Evolutionary conservation across 2,329 filamentous ascomycete genomes (phyloP), one percentile per base, ranked within the genome.

Genomic region (Beauveria sp.): DNA sequence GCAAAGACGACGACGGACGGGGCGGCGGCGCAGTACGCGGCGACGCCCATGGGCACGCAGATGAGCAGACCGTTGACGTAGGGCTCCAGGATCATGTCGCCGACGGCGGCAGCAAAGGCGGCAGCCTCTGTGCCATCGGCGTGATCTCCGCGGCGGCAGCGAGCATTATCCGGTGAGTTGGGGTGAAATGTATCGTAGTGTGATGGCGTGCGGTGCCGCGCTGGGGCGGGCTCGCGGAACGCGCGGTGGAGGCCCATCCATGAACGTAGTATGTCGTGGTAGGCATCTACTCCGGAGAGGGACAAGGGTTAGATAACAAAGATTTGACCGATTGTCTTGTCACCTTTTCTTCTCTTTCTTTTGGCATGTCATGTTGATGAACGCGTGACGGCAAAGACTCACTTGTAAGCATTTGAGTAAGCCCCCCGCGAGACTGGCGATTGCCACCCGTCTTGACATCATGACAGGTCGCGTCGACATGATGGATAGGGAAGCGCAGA

Each of bases 1-100:
- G 79, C 77, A 67, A 87, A 87, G 54, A 84, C 72, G 8, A 77
- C 57, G 14, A 76, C 68, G 8, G 76, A 75, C 22, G 70, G 72
- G 10, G 73, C 56, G 28, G 71, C 47, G 8, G 69, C 61, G 16
- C 74, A 64, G 63, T 87, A 78, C 43, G 81, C 77, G 18, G 78
- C 81, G 50, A 90, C 84, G 63, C 87, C 88, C 52, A 87, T 76
- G 1, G 88, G 88, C n/a, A 90, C 86, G 67, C 90, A 90, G 43
- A 90, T 71, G 56, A 90, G 78, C 53, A 90, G 74, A 52, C 86
- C 66, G 66, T 90, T 90, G 72, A 90, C 73, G 77, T 81, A 86
- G 67, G 72, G 74, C 0, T 68, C 69, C 26, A 69, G 67, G 10
- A 75, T 46, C 24, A 69, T 73, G 16, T 62, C 28, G n/a, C 56